These are phyloP conservation scores for Plasmodium blacklocki DNA, from an alignment of 169 alveolate species.

Conservation along the genomic window DNA sequence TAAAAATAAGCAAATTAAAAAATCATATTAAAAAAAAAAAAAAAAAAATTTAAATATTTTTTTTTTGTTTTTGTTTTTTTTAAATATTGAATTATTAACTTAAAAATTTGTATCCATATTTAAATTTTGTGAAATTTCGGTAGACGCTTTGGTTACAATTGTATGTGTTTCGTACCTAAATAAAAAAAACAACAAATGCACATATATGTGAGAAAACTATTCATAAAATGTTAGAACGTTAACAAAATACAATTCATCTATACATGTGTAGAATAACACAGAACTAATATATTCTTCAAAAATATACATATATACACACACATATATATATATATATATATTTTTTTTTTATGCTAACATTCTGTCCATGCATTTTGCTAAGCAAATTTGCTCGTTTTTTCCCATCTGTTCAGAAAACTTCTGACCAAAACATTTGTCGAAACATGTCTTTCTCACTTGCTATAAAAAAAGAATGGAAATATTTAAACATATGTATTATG, in stretches of 20 bases:
- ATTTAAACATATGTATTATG: neutral
- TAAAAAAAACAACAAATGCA: neutral
- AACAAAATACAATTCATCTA: neutral
- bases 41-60: neutral
- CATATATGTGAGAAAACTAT: neutral
- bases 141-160: conserved; percentile 88
- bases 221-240: neutral
- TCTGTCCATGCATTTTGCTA: conserved; percentile 93
- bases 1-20: too few species aligned
- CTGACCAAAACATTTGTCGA: conserved; percentile 89
- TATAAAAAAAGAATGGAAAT: conserved; percentile 17
- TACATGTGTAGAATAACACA: neutral
- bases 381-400: conserved; percentile 87
- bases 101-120: conserved; percentile 49
- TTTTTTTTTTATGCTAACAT: conserved; percentile 80
- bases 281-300: too few species aligned
- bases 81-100: neutral
- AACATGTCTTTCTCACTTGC: conserved; percentile 91
- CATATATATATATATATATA: neutral
- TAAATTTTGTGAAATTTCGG: conserved; percentile 86
- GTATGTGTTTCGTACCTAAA: conserved; percentile 91
- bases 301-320: neutral
- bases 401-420: conserved; percentile 86
- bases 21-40: neutral
- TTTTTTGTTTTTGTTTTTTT: too few species aligned